A percentile compares a stretch with the other conserved stretches of the same genome.
phyloP scores from a whole-genome alignment of 2,329 filamentous ascomycete species.

The Aspergillus aculeatinus region DNA sequence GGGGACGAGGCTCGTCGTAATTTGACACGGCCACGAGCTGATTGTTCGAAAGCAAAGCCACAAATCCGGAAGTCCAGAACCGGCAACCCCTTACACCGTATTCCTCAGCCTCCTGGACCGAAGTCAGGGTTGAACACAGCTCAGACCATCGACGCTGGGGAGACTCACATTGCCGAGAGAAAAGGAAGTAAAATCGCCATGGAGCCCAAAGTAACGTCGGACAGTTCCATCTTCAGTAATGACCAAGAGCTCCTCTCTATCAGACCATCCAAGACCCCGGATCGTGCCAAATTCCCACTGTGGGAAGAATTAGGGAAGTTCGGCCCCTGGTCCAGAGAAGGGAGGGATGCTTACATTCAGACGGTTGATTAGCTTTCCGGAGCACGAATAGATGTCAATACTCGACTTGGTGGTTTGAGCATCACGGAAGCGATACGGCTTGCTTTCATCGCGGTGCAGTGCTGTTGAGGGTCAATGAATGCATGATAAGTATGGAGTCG shows the following conservation, averaged over 20 bases:
- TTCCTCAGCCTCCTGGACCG: conserved; percentile 70
- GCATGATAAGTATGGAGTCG: background rate
- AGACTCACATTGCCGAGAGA: conserved; percentile 70
- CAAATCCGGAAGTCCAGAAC: conserved; percentile 91
- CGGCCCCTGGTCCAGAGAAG: background rate
- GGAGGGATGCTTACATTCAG: conserved; percentile 57
- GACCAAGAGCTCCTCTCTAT: conserved; percentile 87
- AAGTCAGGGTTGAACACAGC: conserved; percentile 12
- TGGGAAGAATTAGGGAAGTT: conserved; percentile 3
- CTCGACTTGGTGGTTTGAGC: conserved; percentile 71
- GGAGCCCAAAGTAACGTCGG: conserved; percentile 84
- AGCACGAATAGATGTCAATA: conserved; percentile 92
- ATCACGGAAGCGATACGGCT: conserved; percentile 75
- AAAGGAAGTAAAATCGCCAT: conserved; percentile 93
- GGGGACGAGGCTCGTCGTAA: conserved; percentile 87
- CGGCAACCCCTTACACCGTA: conserved; percentile 83
- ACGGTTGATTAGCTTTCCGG: conserved; percentile 80
- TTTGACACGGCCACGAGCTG: conserved; percentile 80
- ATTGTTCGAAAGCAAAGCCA: conserved; percentile 87
- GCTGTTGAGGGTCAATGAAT: conserved; percentile 53
- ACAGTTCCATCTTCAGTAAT: conserved; percentile 88
- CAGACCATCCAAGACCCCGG: conserved; percentile 90
- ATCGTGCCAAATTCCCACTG: conserved; percentile 88
- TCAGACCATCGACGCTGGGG: background rate
- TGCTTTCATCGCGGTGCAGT: conserved; percentile 82